Evolutionary conservation across 208 protist genomes (phyloP), one percentile per base, ranked within the genome.

Genomic region (Balamuthia mandrillaris): DNA sequence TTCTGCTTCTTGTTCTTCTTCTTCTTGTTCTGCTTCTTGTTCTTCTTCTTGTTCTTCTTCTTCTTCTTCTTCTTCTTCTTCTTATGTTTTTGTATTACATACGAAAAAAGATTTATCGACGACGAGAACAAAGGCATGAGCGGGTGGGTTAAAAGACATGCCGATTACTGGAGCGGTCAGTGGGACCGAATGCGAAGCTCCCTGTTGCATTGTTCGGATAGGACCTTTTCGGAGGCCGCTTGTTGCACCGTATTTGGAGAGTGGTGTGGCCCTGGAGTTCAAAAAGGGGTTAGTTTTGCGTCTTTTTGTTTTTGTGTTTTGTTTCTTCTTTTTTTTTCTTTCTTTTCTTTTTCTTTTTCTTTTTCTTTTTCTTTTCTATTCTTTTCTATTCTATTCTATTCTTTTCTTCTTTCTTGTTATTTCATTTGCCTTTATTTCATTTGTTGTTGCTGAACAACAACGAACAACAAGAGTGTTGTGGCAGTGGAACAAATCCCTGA

Each of bases 181-280:
- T 77, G 68, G 68, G 18, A 41, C 24, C 68, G 68, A 41, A 47
- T 21, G 44, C 68, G 49, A 10, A 31, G 39, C 10, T 45, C 24
- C 10, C 70, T 79, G 47, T 79, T 79, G 47, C 42, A 47, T 18
- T n/a, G 39, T 31, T 54, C n/a, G n/a, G n/a, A n/a, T n/a, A n/a
- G n/a, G n/a, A n/a, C n/a, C n/a, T n/a, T 77, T 6, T 5, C 42
- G 7, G 10, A 41, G 5, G 27, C 45, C 68, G 58, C 42, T 7
- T 54, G 27, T 6, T 18, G 49, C 68, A 39, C 68, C 68, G n/a
- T 77, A 6, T 77, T 77, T 33, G 68, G 68, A 10, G 68, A 77
- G 44, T 77, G 68, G 68, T 77, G 68, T 47, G 68, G 68, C 9
- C 68, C 68, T 7, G 68, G 68, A n/a, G 68, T 77, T 7, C 68